phyloP scores from a whole-genome alignment of 1,284 basidiomycete species.

The Melampsora abietis-canadensis region DNA sequence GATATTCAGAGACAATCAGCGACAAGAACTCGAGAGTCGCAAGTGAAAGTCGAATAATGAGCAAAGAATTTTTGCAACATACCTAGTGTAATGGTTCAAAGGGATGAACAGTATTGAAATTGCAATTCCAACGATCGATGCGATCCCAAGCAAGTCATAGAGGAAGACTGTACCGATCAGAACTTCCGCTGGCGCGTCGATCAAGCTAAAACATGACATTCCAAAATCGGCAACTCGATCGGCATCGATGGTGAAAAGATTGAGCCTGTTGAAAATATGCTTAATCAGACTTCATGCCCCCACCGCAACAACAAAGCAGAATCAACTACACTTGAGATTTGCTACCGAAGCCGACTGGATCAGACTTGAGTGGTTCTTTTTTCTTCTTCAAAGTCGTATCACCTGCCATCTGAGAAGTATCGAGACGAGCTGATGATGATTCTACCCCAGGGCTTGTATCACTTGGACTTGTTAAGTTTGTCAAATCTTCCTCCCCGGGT shows the following conservation, averaged over 20 bases:
- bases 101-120: conserved; percentile 46
- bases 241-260: conserved; percentile 5
- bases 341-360: background rate
- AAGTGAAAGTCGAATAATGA: background rate
- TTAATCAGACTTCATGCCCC: background rate
- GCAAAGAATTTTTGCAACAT: background rate
- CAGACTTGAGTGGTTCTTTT: background rate
- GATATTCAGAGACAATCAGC: background rate
- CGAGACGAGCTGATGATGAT: background rate
- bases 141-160: conserved; percentile 48
- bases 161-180: conserved; percentile 46
- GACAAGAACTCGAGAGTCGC: background rate
- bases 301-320: background rate
- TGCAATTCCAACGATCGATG: conserved; percentile 46
- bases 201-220: background rate
- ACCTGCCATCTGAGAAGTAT: background rate
- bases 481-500: background rate
- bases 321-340: conserved; percentile 9
- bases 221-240: conserved; percentile 10
- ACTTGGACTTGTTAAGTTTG: background rate
- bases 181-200: conserved; percentile 22
- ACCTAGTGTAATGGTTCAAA: conserved; percentile 41
- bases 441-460: background rate
- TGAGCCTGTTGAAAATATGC: background rate
- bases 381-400: conserved; percentile 9